phyloP scores from a whole-genome alignment of 208 protist genomes.

The Spongospora subterranea region DNA sequence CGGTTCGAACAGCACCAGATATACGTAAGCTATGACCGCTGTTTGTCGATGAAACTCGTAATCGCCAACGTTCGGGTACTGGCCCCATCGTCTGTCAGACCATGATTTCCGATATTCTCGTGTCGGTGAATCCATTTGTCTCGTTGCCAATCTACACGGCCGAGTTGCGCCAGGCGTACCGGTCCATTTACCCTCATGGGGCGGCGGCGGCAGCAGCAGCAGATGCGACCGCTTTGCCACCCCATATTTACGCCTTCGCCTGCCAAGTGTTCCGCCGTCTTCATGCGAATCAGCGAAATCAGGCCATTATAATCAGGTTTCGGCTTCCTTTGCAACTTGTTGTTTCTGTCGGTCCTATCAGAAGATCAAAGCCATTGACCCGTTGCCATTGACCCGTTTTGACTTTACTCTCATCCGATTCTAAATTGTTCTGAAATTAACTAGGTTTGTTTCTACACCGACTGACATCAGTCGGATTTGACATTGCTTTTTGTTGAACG shows the following conservation, averaged over 20 bases:
- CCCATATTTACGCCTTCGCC: conserved; percentile 11
- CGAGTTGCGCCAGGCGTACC: not conserved
- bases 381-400: too few species aligned
- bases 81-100: not conserved
- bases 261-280: not conserved
- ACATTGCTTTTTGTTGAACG: too few species aligned
- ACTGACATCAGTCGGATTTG: too few species aligned
- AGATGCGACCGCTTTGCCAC: too few species aligned
- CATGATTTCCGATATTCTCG: conserved; percentile 54
- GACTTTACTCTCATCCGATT: too few species aligned
- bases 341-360: too few species aligned
- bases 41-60: not conserved
- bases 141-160: not conserved
- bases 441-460: too few species aligned
- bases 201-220: not conserved
- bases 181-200: not conserved
- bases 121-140: conserved; percentile 61
- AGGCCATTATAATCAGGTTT: conserved; percentile 22
- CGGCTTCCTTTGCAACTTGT: not conserved
- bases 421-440: too few species aligned
- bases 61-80: not conserved
- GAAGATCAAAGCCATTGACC: too few species aligned
- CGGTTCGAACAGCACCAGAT: conserved; percentile 58
- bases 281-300: not conserved
- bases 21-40: conserved; percentile 24